phyloP scores from a whole-genome alignment of 768 basidiomycete genomes.

The Mycena metata region DNA sequence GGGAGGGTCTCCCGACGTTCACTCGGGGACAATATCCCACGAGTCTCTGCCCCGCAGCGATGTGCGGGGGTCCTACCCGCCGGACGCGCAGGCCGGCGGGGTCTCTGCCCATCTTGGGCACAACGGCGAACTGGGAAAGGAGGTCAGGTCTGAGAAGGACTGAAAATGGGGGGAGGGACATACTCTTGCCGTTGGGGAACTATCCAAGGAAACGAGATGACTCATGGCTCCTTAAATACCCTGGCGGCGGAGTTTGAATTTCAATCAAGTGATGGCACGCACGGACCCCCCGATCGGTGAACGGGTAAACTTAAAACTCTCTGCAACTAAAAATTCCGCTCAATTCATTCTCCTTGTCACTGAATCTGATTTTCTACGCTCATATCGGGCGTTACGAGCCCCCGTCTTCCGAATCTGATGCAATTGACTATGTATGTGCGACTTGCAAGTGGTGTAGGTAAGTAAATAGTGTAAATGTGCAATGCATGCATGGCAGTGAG shows the following conservation, averaged over 20 bases:
- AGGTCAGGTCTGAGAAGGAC: background rate
- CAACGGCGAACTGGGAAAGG: constrained; percentile 11
- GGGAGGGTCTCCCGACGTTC: background rate
- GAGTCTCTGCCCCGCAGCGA: background rate
- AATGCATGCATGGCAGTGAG: background rate
- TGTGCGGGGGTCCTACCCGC: background rate
- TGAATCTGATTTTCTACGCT: too few species aligned
- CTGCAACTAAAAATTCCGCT: too few species aligned
- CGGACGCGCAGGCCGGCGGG: background rate
- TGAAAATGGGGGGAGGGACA: background rate
- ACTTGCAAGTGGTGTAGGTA: constrained; percentile 5
- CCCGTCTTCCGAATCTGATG: constrained; percentile 4
- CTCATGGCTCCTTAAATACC: background rate
- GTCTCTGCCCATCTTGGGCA: constrained; percentile 18
- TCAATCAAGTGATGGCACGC: background rate
- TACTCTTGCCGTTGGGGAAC: constrained; percentile 13
- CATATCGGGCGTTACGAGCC: too few species aligned
- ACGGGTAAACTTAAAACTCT: too few species aligned
- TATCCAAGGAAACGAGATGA: background rate
- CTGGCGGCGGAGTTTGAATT: background rate
- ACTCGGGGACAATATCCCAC: background rate
- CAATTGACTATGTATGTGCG: constrained; percentile 8
- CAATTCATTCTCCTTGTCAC: too few species aligned
- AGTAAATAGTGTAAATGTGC: constrained; percentile 7
- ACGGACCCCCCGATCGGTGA: background rate